Conservation (phyloP, 2,329 filamentous ascomycete genomes). For the Canariomyces notabilis region DNA sequence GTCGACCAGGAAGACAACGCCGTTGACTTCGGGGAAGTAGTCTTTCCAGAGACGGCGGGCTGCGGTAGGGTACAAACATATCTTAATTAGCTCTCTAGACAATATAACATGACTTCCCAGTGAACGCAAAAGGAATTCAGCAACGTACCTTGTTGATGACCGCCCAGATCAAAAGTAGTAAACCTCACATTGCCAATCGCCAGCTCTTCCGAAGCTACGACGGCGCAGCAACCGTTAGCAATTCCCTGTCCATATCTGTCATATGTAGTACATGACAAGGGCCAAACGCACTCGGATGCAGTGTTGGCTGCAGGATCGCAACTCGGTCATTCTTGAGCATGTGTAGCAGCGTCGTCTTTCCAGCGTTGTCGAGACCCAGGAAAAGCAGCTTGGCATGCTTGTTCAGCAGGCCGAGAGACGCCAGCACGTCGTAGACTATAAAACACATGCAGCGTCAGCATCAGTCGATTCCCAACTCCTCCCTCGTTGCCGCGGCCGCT, state of each 20-base stretch:
- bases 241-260: neutral
- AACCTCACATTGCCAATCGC: constrained; percentile 91
- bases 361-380: constrained; percentile 88
- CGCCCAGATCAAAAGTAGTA: constrained; percentile 89
- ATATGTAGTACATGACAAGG: constrained; percentile 12
- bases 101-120: neutral
- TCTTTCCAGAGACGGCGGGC: constrained; percentile 93
- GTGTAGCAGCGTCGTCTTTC: constrained; percentile 89
- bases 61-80: constrained; percentile 30
- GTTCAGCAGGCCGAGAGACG: constrained; percentile 82
- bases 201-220: constrained; percentile 77
- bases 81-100: neutral
- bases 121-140: neutral
- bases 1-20: constrained; percentile 96
- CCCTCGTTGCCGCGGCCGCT: neutral
- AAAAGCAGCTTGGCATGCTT: constrained; percentile 95
- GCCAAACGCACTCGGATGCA: constrained; percentile 72
- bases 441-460: constrained; percentile 20
- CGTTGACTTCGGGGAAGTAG: constrained; percentile 93
- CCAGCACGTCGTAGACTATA: constrained; percentile 82
- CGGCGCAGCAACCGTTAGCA: constrained; percentile 14
- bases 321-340: constrained; percentile 98
- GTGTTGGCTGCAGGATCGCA: constrained; percentile 82
- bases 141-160: constrained; percentile 77
- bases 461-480: constrained; percentile 18